Evolutionary conservation across 805 yeast species (phyloP).

Genomic region (Zygosaccharomyces pseudorouxii): DNA sequence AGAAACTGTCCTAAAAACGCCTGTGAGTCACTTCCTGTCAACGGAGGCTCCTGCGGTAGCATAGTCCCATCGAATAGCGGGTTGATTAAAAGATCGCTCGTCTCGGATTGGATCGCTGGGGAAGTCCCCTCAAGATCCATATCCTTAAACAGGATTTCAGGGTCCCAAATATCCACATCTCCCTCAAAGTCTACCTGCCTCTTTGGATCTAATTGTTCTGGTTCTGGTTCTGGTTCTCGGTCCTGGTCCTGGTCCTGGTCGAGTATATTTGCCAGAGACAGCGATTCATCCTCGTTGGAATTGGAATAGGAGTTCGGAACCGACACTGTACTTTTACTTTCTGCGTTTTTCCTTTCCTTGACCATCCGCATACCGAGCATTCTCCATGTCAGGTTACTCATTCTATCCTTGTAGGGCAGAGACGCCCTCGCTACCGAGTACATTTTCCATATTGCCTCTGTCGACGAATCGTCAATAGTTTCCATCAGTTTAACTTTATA

Average conservation of each 20-base stretch:
- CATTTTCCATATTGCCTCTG: conserved; percentile 70
- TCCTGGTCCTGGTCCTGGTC: not conserved
- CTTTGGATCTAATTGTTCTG: not conserved
- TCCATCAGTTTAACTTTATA: conserved; percentile 15
- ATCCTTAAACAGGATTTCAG: not conserved
- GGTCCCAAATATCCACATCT: not conserved
- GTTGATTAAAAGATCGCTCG: conserved; percentile 1
- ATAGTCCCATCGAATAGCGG: not conserved
- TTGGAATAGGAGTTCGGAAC: not conserved
- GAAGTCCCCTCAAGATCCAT: not conserved
- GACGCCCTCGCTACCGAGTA: conserved; percentile 71
- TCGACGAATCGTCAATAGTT: conserved; percentile 39
- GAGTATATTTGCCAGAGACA: not conserved
- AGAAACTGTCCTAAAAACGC: not conserved
- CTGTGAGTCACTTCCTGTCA: not conserved
- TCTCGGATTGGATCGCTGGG: not conserved
- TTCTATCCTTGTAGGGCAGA: conserved; percentile 67
- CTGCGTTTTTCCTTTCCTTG: not conserved
- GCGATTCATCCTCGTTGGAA: conserved; percentile 4
- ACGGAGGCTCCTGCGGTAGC: conserved; percentile 1
- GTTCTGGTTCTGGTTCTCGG: not conserved
- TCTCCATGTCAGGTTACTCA: conserved; percentile 86
- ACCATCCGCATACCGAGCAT: conserved; percentile 56
- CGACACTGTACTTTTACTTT: not conserved
- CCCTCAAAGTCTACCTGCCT: not conserved